Evolutionary conservation across 805 yeast genomes (phyloP).

Genomic region (Yamadazyma nakazawae): DNA sequence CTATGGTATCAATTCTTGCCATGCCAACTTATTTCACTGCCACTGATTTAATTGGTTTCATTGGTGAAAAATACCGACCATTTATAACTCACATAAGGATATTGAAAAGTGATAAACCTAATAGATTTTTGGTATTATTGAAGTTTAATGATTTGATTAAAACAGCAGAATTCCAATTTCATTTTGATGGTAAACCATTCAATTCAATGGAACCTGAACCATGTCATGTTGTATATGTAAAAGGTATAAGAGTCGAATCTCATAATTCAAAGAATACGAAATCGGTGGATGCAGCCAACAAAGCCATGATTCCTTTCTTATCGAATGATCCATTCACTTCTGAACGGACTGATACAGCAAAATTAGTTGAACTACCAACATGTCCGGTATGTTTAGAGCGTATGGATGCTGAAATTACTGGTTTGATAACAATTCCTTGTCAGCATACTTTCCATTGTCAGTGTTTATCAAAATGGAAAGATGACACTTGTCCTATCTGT

Average conservation of each 20-base stretch:
- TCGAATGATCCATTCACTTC: constrained; percentile 71
- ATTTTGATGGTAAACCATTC: constrained; percentile 70
- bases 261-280: constrained; percentile 7
- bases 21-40: constrained; percentile 86
- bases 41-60: constrained; percentile 75
- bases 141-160: constrained; percentile 57
- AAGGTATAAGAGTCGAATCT: constrained; percentile 46
- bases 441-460: constrained; percentile 92
- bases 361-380: constrained; percentile 67
- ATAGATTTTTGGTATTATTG: constrained; percentile 72
- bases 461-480: constrained; percentile 85
- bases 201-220: constrained; percentile 87
- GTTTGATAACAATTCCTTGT: constrained; percentile 82
- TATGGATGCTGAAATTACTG: constrained; percentile 78
- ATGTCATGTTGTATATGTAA: constrained; percentile 74
- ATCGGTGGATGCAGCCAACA: constrained; percentile 14
- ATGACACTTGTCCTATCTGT: constrained; percentile 89
- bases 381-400: constrained; percentile 92
- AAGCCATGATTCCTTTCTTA: constrained; percentile 56
- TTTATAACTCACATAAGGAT: constrained; percentile 70
- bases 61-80: constrained; percentile 58
- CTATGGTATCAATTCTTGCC: constrained; percentile 77
- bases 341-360: constrained; percentile 3
- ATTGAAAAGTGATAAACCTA: constrained; percentile 59
- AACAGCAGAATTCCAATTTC: constrained; percentile 63